These are phyloP conservation scores for Ogataea henricii DNA, from an alignment of 805 yeast genomes.

Conservation along the genomic window DNA sequence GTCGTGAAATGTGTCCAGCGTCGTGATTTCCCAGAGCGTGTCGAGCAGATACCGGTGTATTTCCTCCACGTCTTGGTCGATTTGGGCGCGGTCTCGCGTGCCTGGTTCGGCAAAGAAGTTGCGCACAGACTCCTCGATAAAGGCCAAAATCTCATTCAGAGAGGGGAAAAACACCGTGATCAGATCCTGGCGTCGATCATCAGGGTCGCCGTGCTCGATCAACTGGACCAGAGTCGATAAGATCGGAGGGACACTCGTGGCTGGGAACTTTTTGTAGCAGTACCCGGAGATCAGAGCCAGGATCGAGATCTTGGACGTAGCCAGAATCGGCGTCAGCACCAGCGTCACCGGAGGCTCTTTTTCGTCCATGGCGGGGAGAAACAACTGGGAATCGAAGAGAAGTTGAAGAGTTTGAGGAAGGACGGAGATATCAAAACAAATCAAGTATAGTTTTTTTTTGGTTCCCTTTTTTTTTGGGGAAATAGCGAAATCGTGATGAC, in stretches of 20 bases:
- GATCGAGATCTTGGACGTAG: slow-evolving; percentile 57
- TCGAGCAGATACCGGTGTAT: slow-evolving; percentile 37
- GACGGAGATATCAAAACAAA: not conserved
- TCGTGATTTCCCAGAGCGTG: slow-evolving; percentile 48
- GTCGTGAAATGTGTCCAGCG: slow-evolving; percentile 50
- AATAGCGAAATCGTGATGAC: too few species aligned
- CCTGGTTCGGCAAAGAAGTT: slow-evolving; percentile 9
- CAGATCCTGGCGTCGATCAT: slow-evolving; percentile 13
- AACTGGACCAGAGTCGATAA: slow-evolving; percentile 45
- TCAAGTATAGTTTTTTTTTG: too few species aligned
- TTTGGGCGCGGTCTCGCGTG: slow-evolving; percentile 7
- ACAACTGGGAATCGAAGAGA: too few species aligned
- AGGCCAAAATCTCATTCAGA: slow-evolving; percentile 22
- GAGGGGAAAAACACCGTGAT: slow-evolving; percentile 30
- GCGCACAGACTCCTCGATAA: slow-evolving; percentile 18
- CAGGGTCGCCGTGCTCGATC: slow-evolving; percentile 35
- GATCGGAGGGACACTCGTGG: slow-evolving; percentile 39
- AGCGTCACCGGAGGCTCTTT: slow-evolving; percentile 14
- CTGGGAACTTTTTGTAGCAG: slow-evolving; percentile 43
- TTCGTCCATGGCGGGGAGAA: slow-evolving; percentile 12
- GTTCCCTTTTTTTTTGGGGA: too few species aligned
- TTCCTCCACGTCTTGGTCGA: slow-evolving; percentile 27
- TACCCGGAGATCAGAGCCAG: slow-evolving; percentile 50
- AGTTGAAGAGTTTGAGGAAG: not conserved
- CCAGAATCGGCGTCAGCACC: slow-evolving; percentile 42